Evolutionary conservation across 2,329 filamentous ascomycete species (phyloP).

Genomic region (Lasiodiplodia citricola): DNA sequence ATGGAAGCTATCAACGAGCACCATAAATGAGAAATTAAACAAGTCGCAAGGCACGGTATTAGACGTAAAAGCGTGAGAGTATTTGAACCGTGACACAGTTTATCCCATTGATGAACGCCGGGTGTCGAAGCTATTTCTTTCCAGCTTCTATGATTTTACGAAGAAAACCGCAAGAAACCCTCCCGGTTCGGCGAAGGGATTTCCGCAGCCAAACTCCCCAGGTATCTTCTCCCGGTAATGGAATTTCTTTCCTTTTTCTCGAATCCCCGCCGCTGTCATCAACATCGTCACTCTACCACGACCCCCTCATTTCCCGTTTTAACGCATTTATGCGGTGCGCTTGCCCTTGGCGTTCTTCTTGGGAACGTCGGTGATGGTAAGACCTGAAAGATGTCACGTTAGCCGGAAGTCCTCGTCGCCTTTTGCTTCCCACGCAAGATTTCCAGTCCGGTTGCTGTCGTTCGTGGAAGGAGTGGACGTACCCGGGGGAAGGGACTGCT

Average conservation of each 20-base stretch:
- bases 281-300: slow-evolving; percentile 16
- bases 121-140: slow-evolving; percentile 16
- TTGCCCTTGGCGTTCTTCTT: slow-evolving; percentile 68
- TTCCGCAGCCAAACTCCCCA: slow-evolving; percentile 7
- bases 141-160: slow-evolving; percentile 14
- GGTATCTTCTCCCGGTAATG: slow-evolving; percentile 4
- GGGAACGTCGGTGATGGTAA: slow-evolving; percentile 64
- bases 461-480: slow-evolving; percentile 51
- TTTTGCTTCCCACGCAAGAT: not conserved
- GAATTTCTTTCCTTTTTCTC: not conserved
- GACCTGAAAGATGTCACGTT: slow-evolving; percentile 47
- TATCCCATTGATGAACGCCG: slow-evolving; percentile 24
- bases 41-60: not conserved
- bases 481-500: slow-evolving; percentile 98
- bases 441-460: not conserved
- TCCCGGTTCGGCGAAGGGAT: slow-evolving; percentile 12
- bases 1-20: not conserved
- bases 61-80: not conserved
- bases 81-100: slow-evolving; percentile 23
- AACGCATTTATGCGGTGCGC: slow-evolving; percentile 35
- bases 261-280: not conserved
- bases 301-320: not conserved
- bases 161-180: slow-evolving; percentile 45
- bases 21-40: not conserved
- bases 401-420: not conserved